phyloP scores from a whole-genome alignment of 345 rosid species.

The Citrus unshiu region DNA sequence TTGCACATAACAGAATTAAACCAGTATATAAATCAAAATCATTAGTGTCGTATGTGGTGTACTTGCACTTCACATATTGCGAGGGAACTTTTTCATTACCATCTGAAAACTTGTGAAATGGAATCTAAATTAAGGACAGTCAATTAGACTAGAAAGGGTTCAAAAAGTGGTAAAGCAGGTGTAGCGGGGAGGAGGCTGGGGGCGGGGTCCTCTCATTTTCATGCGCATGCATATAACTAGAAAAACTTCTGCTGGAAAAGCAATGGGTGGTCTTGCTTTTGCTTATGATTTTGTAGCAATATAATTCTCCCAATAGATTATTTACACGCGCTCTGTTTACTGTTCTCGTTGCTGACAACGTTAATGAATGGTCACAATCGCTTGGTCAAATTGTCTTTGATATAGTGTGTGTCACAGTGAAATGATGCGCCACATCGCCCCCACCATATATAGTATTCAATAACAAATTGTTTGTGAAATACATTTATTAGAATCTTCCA shows the following conservation, averaged over 20 bases:
- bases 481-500: constrained; percentile 13
- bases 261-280: neutral
- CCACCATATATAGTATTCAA: constrained; percentile 3
- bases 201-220: constrained; percentile 21
- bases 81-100: neutral
- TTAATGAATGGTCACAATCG: constrained; percentile 19
- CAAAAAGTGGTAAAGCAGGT: neutral
- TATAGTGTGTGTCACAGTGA: constrained; percentile 2
- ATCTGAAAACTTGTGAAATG: constrained; percentile 16
- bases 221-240: constrained; percentile 23
- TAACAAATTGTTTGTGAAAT: constrained; percentile 16
- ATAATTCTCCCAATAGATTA: neutral
- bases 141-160: constrained; percentile 3
- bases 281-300: constrained; percentile 1
- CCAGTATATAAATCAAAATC: neutral
- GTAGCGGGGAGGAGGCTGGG: neutral
- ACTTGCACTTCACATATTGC: neutral
- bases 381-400: constrained; percentile 16
- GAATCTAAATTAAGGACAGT: constrained; percentile 17
- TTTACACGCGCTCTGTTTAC: constrained; percentile 2
- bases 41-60: neutral
- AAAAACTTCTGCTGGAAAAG: constrained; percentile 17
- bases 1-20: neutral
- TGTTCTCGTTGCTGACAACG: constrained; percentile 6
- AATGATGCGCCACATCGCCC: constrained; percentile 18